Conservation (phyloP, 345 rosid genomes). For the Salix caprea region DNA sequence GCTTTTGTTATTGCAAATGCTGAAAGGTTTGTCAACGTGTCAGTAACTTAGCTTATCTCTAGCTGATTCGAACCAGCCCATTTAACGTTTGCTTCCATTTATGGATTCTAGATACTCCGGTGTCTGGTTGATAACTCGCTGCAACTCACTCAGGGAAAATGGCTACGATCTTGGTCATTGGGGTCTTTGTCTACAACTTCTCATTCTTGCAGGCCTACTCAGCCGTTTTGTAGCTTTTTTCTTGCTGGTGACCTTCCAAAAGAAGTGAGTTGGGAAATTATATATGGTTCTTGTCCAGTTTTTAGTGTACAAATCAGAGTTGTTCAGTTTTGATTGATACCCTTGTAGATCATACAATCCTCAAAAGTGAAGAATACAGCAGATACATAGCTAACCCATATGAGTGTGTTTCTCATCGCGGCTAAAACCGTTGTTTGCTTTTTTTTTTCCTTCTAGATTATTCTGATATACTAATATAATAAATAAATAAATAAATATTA, state of each 20-base stretch:
- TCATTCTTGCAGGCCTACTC: constrained; percentile 49
- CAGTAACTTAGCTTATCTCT: not conserved
- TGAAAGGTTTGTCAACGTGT: constrained; percentile 37
- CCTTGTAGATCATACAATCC: constrained; percentile 5
- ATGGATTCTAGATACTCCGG: constrained; percentile 57
- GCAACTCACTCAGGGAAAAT: constrained; percentile 57
- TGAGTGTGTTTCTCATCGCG: too few relatives aligned
- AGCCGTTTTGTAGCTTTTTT: constrained; percentile 61
- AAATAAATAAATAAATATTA: too few relatives aligned
- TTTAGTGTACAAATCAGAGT: constrained; percentile 4
- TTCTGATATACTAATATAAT: too few relatives aligned
- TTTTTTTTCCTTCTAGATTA: too few relatives aligned
- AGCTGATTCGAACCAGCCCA: not conserved
- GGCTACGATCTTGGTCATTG: constrained; percentile 69
- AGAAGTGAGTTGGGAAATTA: constrained; percentile 43
- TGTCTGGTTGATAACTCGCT: constrained; percentile 88
- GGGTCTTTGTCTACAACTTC: constrained; percentile 48
- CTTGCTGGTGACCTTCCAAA: constrained; percentile 65
- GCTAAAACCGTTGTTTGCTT: too few relatives aligned
- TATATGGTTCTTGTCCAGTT: not conserved
- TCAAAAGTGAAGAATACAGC: not conserved
- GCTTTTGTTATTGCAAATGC: constrained; percentile 77
- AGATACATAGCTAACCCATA: not conserved
- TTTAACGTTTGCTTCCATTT: not conserved
- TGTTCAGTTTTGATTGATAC: not conserved